A percentile compares a stretch with the other conserved stretches of the same genome.
phyloP scores from a whole-genome alignment of 2,329 filamentous ascomycete species.

The Nigrospora oryzae region DNA sequence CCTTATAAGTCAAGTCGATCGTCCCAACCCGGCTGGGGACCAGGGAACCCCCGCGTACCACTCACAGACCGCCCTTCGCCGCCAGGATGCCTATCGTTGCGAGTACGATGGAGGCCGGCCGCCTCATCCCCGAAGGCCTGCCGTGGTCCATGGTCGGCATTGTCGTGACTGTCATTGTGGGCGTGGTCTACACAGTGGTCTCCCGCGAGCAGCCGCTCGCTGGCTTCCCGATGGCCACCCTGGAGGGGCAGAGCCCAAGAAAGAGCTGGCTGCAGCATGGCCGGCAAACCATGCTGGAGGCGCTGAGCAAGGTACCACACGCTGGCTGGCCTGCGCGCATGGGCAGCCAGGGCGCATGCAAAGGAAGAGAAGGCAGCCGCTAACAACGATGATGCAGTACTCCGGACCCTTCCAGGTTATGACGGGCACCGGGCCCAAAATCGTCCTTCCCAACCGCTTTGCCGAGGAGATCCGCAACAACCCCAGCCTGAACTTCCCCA shows the following conservation, averaged over 20 bases:
- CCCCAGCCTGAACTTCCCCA: constrained; percentile 20
- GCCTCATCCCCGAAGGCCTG: constrained; percentile 16
- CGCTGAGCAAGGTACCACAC: constrained; percentile 13
- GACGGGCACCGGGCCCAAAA: constrained; percentile 21
- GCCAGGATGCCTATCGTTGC: no score
- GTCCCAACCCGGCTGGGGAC: no score
- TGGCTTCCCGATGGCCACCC: constrained; percentile 16
- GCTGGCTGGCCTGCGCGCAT: no score
- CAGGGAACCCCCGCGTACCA: no score
- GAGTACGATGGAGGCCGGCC: constrained; percentile 1
- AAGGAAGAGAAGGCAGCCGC: not conserved
- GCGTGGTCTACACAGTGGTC: constrained; percentile 16
- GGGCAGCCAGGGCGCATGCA: not conserved
- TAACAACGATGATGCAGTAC: constrained; percentile 11
- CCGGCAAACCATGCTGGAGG: constrained; percentile 13
- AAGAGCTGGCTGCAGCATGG: constrained; percentile 18
- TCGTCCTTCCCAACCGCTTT: constrained; percentile 20
- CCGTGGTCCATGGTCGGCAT: constrained; percentile 18
- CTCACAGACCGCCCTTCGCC: no score
- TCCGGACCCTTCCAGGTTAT: constrained; percentile 22
- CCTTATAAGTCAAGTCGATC: no score
- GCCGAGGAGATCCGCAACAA: constrained; percentile 26
- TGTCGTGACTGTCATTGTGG: constrained; percentile 14
- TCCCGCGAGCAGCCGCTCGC: constrained; percentile 14
- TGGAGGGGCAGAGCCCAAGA: constrained; percentile 16